phyloP scores from a whole-genome alignment of 306 rosid species.

The Fagus sylvatica region DNA sequence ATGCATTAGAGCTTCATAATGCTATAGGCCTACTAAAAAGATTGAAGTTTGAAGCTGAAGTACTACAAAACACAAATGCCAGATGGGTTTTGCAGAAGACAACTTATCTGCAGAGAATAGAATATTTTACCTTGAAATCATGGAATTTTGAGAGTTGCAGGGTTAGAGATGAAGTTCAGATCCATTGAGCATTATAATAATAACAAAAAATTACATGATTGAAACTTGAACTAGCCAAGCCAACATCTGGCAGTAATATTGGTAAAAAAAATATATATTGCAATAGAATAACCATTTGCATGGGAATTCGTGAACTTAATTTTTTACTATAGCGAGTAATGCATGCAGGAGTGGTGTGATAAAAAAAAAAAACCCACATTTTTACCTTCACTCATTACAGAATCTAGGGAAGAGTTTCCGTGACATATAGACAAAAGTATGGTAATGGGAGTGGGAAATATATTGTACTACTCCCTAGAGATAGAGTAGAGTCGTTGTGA shows the following conservation, averaged over 20 bases:
- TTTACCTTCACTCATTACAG: conserved; percentile 37
- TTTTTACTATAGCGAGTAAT: conserved; percentile 14
- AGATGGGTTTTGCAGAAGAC: conserved; percentile 36
- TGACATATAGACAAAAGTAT: conserved; percentile 11
- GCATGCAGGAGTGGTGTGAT: conserved; percentile 60
- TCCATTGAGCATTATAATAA: conserved; percentile 46
- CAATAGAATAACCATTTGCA: conserved; percentile 26
- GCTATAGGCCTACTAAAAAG: conserved; percentile 3
- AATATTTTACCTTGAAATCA: conserved; percentile 34
- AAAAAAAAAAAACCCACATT: conserved; percentile 20
- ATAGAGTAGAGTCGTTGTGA: background rate
- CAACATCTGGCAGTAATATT: conserved; percentile 26
- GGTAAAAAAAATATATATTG: background rate
- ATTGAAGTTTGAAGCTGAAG: conserved; percentile 11
- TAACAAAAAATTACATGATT: conserved; percentile 33
- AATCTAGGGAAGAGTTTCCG: conserved; percentile 47
- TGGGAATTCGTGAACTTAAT: conserved; percentile 40
- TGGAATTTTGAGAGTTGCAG: conserved; percentile 64
- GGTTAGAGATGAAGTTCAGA: conserved; percentile 48
- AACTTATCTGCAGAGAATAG: conserved; percentile 31
- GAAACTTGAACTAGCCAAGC: conserved; percentile 28
- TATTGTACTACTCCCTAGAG: conserved; percentile 33
- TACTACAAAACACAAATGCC: conserved; percentile 19
- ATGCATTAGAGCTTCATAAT: background rate
- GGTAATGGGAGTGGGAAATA: background rate